Evolutionary conservation across 495 filamentous ascomycete genomes (phyloP).

Genomic region (Pyronema domesticum): DNA sequence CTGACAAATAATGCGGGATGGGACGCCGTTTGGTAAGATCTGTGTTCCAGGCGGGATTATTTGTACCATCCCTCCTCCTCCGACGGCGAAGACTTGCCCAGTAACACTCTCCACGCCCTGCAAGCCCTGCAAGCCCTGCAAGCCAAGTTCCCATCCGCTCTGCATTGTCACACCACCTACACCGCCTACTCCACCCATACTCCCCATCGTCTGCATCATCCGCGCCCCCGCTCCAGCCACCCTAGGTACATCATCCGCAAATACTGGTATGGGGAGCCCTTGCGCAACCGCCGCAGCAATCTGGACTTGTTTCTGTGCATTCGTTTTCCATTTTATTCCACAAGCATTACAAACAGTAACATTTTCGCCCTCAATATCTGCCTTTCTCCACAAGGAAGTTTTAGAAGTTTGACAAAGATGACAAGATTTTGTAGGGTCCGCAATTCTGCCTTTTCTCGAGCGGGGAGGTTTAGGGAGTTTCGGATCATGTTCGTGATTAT

Average conservation of each 20-base stretch:
- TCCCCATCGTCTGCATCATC: neutral
- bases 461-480: conserved; percentile 17
- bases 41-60: too few species aligned
- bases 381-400: conserved; percentile 23
- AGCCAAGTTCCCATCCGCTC: too few species aligned
- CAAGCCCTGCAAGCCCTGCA: too few species aligned
- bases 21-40: too few species aligned
- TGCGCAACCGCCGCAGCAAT: conserved; percentile 7
- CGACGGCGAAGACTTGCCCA: neutral
- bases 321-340: conserved; percentile 25
- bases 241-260: neutral
- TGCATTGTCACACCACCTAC: neutral
- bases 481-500: neutral
- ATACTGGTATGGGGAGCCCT: neutral
- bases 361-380: conserved; percentile 22
- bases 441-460: conserved; percentile 23
- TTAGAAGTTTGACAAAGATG: conserved; percentile 22
- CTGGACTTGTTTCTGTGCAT: conserved; percentile 16
- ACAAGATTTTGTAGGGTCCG: conserved; percentile 25
- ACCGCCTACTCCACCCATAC: neutral
- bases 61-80: too few species aligned
- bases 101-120: neutral
- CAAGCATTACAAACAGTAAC: conserved; percentile 26
- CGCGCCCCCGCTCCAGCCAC: neutral
- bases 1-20: too few species aligned